Evolutionary conservation across 306 rosid genomes (phyloP).

Genomic region (Carpinus fangiana): DNA sequence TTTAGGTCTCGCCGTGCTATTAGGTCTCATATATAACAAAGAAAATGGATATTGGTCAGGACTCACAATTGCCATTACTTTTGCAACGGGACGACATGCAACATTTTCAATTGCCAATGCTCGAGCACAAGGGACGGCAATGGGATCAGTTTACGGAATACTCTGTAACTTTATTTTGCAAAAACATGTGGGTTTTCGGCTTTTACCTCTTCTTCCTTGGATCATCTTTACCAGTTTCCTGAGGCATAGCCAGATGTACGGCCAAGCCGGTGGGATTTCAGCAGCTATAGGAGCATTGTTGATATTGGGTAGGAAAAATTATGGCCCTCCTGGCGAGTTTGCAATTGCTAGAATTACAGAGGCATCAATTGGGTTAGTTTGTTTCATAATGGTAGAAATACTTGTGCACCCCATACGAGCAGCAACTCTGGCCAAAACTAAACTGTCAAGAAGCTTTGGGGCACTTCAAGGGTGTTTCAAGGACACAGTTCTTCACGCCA

Average conservation of each 20-base stretch:
- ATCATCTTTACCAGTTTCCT: slow-evolving; percentile 59
- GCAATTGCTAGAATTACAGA: slow-evolving; percentile 67
- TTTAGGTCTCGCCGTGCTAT: slow-evolving; percentile 62
- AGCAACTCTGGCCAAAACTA: slow-evolving; percentile 56
- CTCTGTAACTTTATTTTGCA: slow-evolving; percentile 47
- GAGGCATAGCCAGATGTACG: slow-evolving; percentile 69
- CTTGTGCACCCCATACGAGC: slow-evolving; percentile 58
- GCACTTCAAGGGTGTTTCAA: slow-evolving; percentile 48
- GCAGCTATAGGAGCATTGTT: slow-evolving; percentile 64
- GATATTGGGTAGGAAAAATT: slow-evolving; percentile 65
- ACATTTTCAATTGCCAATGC: slow-evolving; percentile 63
- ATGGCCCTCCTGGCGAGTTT: slow-evolving; percentile 57
- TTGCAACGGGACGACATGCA: slow-evolving; percentile 53
- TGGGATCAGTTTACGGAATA: slow-evolving; percentile 74
- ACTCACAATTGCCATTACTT: slow-evolving; percentile 60
- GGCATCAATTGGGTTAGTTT: slow-evolving; percentile 67
- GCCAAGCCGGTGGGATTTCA: slow-evolving; percentile 70
- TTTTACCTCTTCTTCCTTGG: slow-evolving; percentile 73
- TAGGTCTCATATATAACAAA: slow-evolving; percentile 59
- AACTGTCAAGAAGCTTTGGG: slow-evolving; percentile 50
- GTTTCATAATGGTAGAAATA: slow-evolving; percentile 55
- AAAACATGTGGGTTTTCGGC: slow-evolving; percentile 25
- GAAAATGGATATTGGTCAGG: slow-evolving; percentile 74
- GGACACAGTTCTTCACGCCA: slow-evolving; percentile 22
- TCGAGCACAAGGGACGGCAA: slow-evolving; percentile 77